Evolutionary conservation across 495 filamentous ascomycete species (phyloP), one percentile per base, ranked within the genome.

Genomic region (Neurospora sp.): DNA sequence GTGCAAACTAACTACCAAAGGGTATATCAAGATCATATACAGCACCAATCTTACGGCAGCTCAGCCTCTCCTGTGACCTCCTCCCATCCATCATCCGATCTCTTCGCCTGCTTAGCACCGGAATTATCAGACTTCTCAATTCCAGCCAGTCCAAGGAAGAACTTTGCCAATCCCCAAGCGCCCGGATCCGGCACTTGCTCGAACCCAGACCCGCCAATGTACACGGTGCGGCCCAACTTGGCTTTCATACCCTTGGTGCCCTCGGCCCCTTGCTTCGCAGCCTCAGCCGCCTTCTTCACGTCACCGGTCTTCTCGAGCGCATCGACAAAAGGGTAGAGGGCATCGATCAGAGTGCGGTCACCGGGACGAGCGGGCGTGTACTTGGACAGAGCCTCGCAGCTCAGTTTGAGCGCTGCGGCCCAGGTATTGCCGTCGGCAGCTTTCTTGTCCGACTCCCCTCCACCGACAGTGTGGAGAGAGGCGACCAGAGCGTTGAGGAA

Each of bases 311-410:
- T 79, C 8, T 82, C 84, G 0, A 99, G 85, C 5, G 85, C 87
- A n/a, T 90, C 86, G 73, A 94, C 89, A 81, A 97, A 99, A 0
- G 96, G 96, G 71, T 91, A 87, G 38, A 99, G 83, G 2, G 96
- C 94, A 84, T 99, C 96, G 62, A 98, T 87, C 48, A 99, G 84
- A 0, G 96, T 99, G 42, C 96, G 87, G 79, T 99, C 96, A 19
- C 96, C 96, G 3, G 90, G 89, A 71, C 91, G 88, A 4, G 96
- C 96, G 0, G 96, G 94, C 8, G 96, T 99, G 82, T 98, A 98
- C 79, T 86, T 91, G 15, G 85, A 87, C 71, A 99, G 83, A 0
- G 91, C 88, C 10, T 89, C 82, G 48, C 93, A 84, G 24, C 95
- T 93, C 73, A 89, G 85, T 62, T 88, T 83, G 10, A 96, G 84